Evolutionary conservation across 176 grass and related monocot species (phyloP), one percentile per base, ranked within the genome.

Genomic region (Phyllostachys edulis): DNA sequence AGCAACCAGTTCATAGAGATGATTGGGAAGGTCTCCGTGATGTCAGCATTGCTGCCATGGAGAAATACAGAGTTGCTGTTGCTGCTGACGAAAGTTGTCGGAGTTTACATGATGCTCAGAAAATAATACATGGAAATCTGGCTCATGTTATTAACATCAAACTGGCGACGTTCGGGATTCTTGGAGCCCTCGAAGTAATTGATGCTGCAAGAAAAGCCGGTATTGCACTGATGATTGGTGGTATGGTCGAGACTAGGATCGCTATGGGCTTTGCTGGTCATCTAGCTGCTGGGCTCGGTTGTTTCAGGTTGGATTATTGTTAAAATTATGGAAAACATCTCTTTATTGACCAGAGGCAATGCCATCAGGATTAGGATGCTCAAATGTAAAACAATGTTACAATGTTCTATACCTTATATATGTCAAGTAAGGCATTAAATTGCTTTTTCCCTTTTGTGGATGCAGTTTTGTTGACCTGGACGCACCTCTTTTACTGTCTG

Each of bases 71-170:
- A 71, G 88, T 99, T 27, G 88, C 85, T 77, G 88, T 99, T 84
- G 96, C 96, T 80, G 96, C 96, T 56, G 96, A 99, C 85, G 96
- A 99, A 75, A 99, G 96, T 23, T 99, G 96, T 20, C 84, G 91
- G 56, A 88, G 91, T 79, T 82, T 96, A 15, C 27, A 57, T 75
- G 93, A 99, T 79, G 96, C 93, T 64, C 82, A 86, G 32, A 92
- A 87, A 92, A 96, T 99, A 61, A 94, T 96, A 84, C 54, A 88
- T 40, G 96, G 83, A 29, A 92, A 91, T 55, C 54, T 96, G 51
- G 91, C 93, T 75, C 96, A 99, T 90, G 93, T 96, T 82, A 92
- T 99, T 47, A 99, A 99, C 82, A 92, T 99, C 71, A 99, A 99
- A 68, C 85, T 99, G 63, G 91, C 96, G 10, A 99, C 96, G 59